phyloP scores from a whole-genome alignment of 352 stramenopile genomes.

The Ophiocytium majus region DNA sequence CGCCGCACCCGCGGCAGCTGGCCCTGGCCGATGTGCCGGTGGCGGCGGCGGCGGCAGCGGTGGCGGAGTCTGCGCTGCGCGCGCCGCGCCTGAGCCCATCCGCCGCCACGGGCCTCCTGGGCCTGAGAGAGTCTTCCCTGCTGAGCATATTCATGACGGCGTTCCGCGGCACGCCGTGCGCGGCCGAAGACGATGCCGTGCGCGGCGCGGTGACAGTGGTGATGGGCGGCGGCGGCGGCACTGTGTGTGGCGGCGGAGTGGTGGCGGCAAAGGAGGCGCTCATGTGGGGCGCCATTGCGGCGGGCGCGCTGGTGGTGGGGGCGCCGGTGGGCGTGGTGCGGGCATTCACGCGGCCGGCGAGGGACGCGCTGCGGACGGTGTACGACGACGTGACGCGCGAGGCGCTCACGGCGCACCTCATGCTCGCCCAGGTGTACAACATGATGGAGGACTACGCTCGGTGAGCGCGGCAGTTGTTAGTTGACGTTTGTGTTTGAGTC shows the following conservation, averaged over 20 bases:
- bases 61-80: not conserved
- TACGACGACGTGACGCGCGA: not conserved
- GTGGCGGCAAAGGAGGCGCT: not conserved
- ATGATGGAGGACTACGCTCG: not conserved
- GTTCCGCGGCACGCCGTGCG: not conserved
- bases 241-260: no score
- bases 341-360: not conserved
- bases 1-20: slow-evolving; percentile 26
- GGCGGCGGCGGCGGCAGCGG: not conserved
- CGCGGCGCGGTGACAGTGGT: not conserved
- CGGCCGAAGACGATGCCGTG: not conserved
- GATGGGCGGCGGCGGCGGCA: not conserved
- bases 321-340: not conserved
- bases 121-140: slow-evolving; percentile 22
- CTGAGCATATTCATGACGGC: not conserved
- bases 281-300: not conserved
- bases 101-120: slow-evolving; percentile 32
- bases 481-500: no score
- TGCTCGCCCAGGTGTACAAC: not conserved
- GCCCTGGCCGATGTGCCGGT: not conserved
- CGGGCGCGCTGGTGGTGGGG: not conserved
- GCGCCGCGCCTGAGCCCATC: slow-evolving; percentile 30
- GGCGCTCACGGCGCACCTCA: not conserved
- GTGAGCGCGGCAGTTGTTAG: no score
- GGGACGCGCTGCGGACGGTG: not conserved